These are phyloP conservation scores for Lophiotrema nucula DNA, from an alignment of 495 filamentous ascomycete species.

Conservation along the genomic window DNA sequence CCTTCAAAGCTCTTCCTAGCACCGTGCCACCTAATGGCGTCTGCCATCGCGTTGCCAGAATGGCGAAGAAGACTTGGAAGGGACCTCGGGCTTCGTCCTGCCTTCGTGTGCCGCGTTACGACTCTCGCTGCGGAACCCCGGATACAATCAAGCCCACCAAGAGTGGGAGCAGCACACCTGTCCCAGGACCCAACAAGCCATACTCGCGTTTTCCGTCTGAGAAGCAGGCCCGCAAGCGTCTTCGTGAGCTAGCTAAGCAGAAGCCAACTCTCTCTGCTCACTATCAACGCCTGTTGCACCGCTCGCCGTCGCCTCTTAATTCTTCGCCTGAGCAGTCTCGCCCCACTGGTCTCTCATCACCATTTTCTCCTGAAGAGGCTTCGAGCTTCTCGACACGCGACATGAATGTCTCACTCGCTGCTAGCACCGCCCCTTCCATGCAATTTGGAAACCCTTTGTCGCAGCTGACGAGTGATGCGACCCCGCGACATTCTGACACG, in stretches of 20 bases:
- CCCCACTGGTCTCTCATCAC: constrained; percentile 37
- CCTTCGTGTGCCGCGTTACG: background rate
- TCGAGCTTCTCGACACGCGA: constrained; percentile 66
- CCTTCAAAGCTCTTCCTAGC: constrained; percentile 86
- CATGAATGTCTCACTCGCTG: constrained; percentile 78
- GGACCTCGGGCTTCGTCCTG: constrained; percentile 43
- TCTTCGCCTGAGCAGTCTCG: constrained; percentile 46
- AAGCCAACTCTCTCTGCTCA: constrained; percentile 68
- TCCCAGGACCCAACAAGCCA: constrained; percentile 40
- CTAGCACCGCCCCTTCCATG: constrained; percentile 80
- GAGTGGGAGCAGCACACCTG: constrained; percentile 70
- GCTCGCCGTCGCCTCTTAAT: constrained; percentile 70
- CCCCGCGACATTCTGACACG: constrained; percentile 17
- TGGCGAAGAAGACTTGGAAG: constrained; percentile 83
- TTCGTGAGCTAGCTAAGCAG: constrained; percentile 79
- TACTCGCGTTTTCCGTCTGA: constrained; percentile 73
- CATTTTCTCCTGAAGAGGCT: constrained; percentile 36
- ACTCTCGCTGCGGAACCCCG: constrained; percentile 39
- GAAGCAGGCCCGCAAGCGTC: constrained; percentile 70
- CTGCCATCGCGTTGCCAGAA: constrained; percentile 80
- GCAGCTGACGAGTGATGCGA: constrained; percentile 47
- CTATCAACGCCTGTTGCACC: constrained; percentile 67
- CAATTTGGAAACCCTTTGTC: constrained; percentile 69
- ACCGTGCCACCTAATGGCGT: constrained; percentile 85
- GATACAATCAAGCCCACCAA: constrained; percentile 45